Evolutionary conservation across 345 rosid species (phyloP).

Genomic region (Citropsis articulata): DNA sequence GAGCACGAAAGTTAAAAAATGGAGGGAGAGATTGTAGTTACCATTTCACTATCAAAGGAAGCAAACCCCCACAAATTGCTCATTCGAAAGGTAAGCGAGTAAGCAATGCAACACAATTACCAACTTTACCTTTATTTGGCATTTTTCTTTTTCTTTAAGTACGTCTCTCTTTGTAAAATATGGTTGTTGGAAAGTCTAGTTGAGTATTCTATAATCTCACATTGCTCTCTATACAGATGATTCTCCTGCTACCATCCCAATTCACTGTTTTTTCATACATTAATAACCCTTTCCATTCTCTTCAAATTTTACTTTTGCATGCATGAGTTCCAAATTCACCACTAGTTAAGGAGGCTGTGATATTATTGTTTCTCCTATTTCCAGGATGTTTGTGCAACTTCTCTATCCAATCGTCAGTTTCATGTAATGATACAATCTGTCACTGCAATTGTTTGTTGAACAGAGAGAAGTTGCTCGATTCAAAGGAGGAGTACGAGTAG

Average conservation of each 20-base stretch:
- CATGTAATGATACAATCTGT: slow-evolving; percentile 8
- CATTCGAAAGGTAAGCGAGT: slow-evolving; percentile 26
- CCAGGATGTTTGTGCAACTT: slow-evolving; percentile 7
- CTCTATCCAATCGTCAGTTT: slow-evolving; percentile 11
- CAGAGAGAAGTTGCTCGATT: slow-evolving; percentile 5
- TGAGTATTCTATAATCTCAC: slow-evolving; percentile 45
- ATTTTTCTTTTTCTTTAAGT: slow-evolving; percentile 64
- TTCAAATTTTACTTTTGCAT: slow-evolving; percentile 4
- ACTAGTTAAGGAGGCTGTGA: background rate
- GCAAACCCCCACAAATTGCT: slow-evolving; percentile 19
- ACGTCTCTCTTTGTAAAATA: slow-evolving; percentile 35
- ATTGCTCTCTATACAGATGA: slow-evolving; percentile 27
- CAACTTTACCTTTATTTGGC: slow-evolving; percentile 26
- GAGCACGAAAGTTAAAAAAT: slow-evolving; percentile 16
- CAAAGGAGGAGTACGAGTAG: background rate
- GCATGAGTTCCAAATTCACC: background rate
- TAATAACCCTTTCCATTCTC: slow-evolving; percentile 24
- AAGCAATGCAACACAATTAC: slow-evolving; percentile 6
- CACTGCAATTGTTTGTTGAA: slow-evolving; percentile 16
- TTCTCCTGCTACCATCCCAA: slow-evolving; percentile 24
- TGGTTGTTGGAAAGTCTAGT: slow-evolving; percentile 52
- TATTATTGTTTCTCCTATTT: slow-evolving; percentile 1
- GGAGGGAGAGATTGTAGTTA: slow-evolving; percentile 30
- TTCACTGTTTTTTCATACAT: slow-evolving; percentile 10
- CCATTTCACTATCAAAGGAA: slow-evolving; percentile 32